These are phyloP conservation scores for Tylopilus rubrobrunneus DNA, from an alignment of 768 basidiomycete genomes.

Conservation along the genomic window DNA sequence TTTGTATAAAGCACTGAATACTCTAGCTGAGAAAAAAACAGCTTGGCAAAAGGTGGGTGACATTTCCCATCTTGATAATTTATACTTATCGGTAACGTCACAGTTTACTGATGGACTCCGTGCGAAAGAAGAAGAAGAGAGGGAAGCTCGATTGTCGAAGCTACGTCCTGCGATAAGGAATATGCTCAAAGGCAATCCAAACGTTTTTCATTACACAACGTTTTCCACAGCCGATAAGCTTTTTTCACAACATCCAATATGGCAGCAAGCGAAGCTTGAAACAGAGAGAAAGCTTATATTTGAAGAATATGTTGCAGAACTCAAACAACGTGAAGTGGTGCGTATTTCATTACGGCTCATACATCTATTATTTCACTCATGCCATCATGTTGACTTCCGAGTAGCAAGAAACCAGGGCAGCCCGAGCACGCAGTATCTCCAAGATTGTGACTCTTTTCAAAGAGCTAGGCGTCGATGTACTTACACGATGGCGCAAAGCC, in stretches of 20 bases:
- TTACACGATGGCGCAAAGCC: constrained; percentile 90
- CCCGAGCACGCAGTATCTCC: constrained; percentile 73
- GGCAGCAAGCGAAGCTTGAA: constrained; percentile 84
- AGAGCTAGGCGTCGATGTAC: constrained; percentile 81
- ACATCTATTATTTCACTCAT: constrained; percentile 5
- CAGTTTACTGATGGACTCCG: constrained; percentile 73
- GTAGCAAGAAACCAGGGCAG: constrained; percentile 76
- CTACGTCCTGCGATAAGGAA: constrained; percentile 83
- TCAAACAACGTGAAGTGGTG: constrained; percentile 88
- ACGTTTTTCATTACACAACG: constrained; percentile 88
- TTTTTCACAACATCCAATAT: constrained; percentile 84
- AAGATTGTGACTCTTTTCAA: constrained; percentile 86
- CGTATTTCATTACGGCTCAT: constrained; percentile 26
- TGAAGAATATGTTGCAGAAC: constrained; percentile 84
- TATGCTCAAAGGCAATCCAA: constrained; percentile 82
- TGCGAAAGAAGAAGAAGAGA: constrained; percentile 82
- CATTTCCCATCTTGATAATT: background rate
- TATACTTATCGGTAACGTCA: background rate
- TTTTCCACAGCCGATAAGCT: constrained; percentile 85
- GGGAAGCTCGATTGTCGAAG: constrained; percentile 77
- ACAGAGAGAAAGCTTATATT: constrained; percentile 85
- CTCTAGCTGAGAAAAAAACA: constrained; percentile 90
- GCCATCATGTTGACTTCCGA: constrained; percentile 1
- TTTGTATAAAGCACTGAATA: constrained; percentile 89
- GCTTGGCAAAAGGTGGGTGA: constrained; percentile 84